Evolutionary conservation across 768 basidiomycete species (phyloP).

Genomic region (Boletus tomentosulus): DNA sequence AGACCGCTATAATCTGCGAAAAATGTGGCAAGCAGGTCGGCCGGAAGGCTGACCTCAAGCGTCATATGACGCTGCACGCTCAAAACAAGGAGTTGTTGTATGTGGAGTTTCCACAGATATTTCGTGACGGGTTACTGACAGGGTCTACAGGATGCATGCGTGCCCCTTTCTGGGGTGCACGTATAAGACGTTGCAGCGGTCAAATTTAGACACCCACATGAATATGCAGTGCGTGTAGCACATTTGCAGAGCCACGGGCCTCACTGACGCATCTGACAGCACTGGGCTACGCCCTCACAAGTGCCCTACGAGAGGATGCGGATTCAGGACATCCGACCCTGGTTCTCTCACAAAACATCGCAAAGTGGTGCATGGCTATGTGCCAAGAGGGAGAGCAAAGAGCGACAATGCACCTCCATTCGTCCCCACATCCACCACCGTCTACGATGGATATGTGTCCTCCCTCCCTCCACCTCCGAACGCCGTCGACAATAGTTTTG

Average conservation of each 20-base stretch:
- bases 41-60: slow-evolving; percentile 23
- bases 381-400: slow-evolving; percentile 1
- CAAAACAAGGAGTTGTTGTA: slow-evolving; percentile 22
- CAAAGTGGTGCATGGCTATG: slow-evolving; percentile 14
- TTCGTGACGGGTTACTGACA: not conserved
- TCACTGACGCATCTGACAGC: slow-evolving; percentile 9
- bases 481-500: not conserved
- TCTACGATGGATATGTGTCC: not conserved
- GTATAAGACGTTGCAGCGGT: slow-evolving; percentile 23
- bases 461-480: not conserved
- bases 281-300: slow-evolving; percentile 4
- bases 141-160: slow-evolving; percentile 17
- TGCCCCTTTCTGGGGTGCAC: slow-evolving; percentile 22
- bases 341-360: slow-evolving; percentile 23
- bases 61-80: slow-evolving; percentile 27
- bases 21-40: slow-evolving; percentile 15
- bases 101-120: not conserved
- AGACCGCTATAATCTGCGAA: slow-evolving; percentile 11
- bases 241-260: not conserved
- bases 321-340: slow-evolving; percentile 14
- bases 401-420: too few species aligned
- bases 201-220: slow-evolving; percentile 25
- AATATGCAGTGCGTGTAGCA: slow-evolving; percentile 28
- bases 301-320: slow-evolving; percentile 17
- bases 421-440: not conserved